These are phyloP conservation scores for Microbotryum silenes-acaulis DNA, from an alignment of 1,284 basidiomycete species.

Conservation along the genomic window DNA sequence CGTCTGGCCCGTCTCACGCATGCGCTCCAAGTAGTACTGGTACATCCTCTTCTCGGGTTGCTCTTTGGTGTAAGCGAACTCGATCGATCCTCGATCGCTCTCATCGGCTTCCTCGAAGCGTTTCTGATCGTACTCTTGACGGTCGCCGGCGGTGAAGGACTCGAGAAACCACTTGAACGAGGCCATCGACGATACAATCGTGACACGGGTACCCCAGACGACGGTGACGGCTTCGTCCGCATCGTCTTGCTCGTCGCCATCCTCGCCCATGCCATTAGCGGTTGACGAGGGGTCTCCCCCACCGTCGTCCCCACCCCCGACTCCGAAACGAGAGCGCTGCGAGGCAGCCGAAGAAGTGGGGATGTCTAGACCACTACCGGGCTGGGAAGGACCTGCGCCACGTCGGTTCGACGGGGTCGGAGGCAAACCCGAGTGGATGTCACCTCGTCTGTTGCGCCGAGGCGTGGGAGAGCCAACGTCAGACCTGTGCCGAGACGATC, in stretches of 20 bases:
- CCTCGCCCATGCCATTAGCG: constrained; percentile 12
- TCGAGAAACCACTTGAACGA: constrained; percentile 80
- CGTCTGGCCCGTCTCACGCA: constrained; percentile 83
- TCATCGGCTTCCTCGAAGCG: constrained; percentile 12
- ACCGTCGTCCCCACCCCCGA: constrained; percentile 1
- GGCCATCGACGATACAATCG: constrained; percentile 81
- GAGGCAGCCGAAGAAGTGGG: constrained; percentile 20
- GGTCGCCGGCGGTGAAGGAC: constrained; percentile 90
- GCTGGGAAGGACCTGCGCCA: neutral
- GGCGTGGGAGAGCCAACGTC: constrained; percentile 29
- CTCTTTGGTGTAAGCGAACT: constrained; percentile 29
- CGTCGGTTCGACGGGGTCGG: constrained; percentile 16
- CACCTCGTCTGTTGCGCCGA: constrained; percentile 33
- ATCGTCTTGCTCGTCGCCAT: constrained; percentile 28
- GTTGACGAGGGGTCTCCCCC: constrained; percentile 19
- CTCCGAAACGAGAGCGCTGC: constrained; percentile 9
- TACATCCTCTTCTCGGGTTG: constrained; percentile 51
- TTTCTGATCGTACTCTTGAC: constrained; percentile 59
- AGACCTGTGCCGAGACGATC: constrained; percentile 8
- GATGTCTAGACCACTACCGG: constrained; percentile 1
- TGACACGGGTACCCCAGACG: constrained; percentile 95
- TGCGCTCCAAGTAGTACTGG: constrained; percentile 70
- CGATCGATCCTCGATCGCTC: constrained; percentile 21
- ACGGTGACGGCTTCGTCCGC: constrained; percentile 66
- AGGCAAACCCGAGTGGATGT: constrained; percentile 37